A percentile compares a stretch with the other conserved stretches of the same genome.
Conservation (phyloP, 1,284 basidiomycete genomes). For the Xanthoconium separans region DNA sequence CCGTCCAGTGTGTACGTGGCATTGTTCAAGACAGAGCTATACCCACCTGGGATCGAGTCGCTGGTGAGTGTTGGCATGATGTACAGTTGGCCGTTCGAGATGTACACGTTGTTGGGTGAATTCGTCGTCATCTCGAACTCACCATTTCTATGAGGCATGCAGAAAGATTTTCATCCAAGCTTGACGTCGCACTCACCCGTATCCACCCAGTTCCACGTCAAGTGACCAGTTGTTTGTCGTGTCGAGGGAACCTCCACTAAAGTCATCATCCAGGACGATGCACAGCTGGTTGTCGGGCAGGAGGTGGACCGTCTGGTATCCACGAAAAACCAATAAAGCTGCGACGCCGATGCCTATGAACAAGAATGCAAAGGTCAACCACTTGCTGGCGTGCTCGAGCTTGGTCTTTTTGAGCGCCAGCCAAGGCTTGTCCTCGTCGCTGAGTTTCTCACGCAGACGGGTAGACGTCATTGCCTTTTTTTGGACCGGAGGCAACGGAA, state of each 20-base stretch:
- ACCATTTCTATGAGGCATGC: conserved; percentile 50
- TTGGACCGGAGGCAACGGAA: conserved; percentile 34
- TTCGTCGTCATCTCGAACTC: conserved; percentile 81
- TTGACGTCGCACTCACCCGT: conserved; percentile 47
- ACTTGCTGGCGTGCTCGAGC: conserved; percentile 40
- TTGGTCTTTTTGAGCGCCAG: conserved; percentile 33
- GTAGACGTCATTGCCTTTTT: conserved; percentile 51
- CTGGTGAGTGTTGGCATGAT: conserved; percentile 80
- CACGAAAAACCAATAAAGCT: conserved; percentile 35
- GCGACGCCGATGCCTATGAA: conserved; percentile 44
- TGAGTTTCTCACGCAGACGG: conserved; percentile 45
- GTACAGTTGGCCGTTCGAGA: conserved; percentile 69
- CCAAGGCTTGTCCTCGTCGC: conserved; percentile 54
- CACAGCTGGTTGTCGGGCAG: conserved; percentile 52
- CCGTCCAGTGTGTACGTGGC: conserved; percentile 64
- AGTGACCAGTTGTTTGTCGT: conserved; percentile 56
- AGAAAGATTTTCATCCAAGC: not conserved
- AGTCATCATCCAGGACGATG: conserved; percentile 68
- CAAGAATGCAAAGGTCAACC: conserved; percentile 43
- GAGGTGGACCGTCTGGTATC: conserved; percentile 35
- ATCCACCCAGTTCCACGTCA: conserved; percentile 75
- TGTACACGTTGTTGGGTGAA: conserved; percentile 64
- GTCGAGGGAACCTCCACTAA: conserved; percentile 47
- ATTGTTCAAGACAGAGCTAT: conserved; percentile 56
- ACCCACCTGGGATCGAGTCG: conserved; percentile 52